Base-by-base conservation (phyloP, 805 yeast genomes). In the Cyberlindnera nakhonratchasimensis region DNA sequence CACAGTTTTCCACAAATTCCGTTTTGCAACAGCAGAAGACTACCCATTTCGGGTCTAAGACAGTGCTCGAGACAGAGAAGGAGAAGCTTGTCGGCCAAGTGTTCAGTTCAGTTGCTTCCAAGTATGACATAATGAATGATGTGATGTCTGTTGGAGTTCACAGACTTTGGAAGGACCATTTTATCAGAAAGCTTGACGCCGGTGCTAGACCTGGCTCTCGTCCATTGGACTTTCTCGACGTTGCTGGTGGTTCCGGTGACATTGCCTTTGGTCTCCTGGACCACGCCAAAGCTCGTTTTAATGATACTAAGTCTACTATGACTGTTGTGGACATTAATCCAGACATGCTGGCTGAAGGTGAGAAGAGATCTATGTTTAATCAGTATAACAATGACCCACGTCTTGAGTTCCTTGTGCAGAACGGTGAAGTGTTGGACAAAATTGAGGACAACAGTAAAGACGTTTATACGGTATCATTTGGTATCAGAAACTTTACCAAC, bases 191-290 rank as follows among this genome's bases (percentile, higher is more conserved):
- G 52, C 70, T 93, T 43, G 96, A 93, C 60, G 95, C 97, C 33
- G 99, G 99, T 25, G 80, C 79, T 70, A 77, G 98, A 59, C 91
- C 96, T 5, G 95, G 91, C 34, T 76, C 79, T 12, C 77, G 82
- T 51, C 96, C 96, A 4, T 70, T 93, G 55, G 78, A 81, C 45
- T 91, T 93, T 58, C 73, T 93, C 50, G 99, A 93, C 64, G 98
- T 93, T 43, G 99, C 99, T 21, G 99, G 99, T 46, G 99, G 99
- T 19, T 88, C 98, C 10, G 99, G 99, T 35, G 99, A 93, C 60
- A 91, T 93, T 65, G 99, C 99, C 1, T 88, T 88, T 66, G 95
- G 99, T 3, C 74, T 93, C 49, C 71, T 93, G 48, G 96, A 89
- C 57, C 96, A 93, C 65, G 98, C 98, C 9, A 80, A 82, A 50